Evolutionary conservation across 2,329 filamentous ascomycete genomes (phyloP).

Genomic region (Clonostachys solani): DNA sequence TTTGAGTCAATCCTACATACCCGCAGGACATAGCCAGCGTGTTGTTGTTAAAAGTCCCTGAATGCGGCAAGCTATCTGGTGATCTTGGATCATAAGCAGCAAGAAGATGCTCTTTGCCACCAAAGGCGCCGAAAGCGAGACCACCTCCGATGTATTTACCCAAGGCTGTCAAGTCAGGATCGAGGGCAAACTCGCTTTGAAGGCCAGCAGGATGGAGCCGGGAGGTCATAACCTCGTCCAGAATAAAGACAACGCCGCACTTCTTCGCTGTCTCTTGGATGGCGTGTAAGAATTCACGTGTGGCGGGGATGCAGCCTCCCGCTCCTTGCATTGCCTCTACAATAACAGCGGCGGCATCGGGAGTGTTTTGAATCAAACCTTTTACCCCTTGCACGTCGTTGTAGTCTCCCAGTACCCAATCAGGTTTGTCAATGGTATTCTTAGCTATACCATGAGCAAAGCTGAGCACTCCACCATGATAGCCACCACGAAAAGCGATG

Average conservation of each 20-base stretch:
- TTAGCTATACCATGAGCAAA: constrained; percentile 25
- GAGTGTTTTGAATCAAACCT: constrained; percentile 28
- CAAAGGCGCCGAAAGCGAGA: constrained; percentile 63
- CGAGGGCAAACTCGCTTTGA: constrained; percentile 31
- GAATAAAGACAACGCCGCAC: constrained; percentile 54
- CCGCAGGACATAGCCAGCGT: constrained; percentile 54
- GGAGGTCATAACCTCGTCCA: constrained; percentile 71
- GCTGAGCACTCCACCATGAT: constrained; percentile 28
- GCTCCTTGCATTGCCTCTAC: constrained; percentile 64
- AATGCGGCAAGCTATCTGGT: constrained; percentile 39
- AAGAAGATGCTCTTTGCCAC: constrained; percentile 57
- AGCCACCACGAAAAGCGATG: constrained; percentile 43
- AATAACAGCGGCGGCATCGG: constrained; percentile 56
- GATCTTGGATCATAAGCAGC: constrained; percentile 45
- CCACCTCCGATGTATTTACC: constrained; percentile 67
- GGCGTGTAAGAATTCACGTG: constrained; percentile 41
- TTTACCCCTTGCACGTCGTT: constrained; percentile 50
- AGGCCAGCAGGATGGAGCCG: constrained; percentile 48
- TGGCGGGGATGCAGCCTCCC: constrained; percentile 51
- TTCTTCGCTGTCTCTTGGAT: constrained; percentile 6
- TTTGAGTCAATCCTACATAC: constrained; percentile 24
- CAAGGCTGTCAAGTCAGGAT: constrained; percentile 58
- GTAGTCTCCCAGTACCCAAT: constrained; percentile 58
- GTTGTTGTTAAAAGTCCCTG: constrained; percentile 69
- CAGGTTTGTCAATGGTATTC: constrained; percentile 43